A percentile compares a stretch with the other conserved stretches of the same genome.
Conservation (phyloP, 2,329 filamentous ascomycete species). For the Penicillium janthinellum region DNA sequence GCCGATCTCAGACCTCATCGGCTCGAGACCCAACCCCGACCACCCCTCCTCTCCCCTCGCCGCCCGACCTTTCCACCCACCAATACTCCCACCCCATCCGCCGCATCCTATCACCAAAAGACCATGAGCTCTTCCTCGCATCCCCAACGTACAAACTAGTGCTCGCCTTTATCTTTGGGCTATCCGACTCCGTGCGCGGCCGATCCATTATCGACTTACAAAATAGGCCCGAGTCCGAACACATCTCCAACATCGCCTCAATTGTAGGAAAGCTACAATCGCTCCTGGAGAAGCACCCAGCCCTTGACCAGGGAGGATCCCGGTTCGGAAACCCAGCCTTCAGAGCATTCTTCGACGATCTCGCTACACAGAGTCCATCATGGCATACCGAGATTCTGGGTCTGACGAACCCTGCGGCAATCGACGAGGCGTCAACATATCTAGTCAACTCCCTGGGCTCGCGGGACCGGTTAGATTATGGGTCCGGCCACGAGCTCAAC, state of each 20-base stretch:
- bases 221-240: constrained; percentile 52
- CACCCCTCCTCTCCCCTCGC: constrained; percentile 72
- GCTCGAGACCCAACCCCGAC: constrained; percentile 64
- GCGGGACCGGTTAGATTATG: constrained; percentile 86
- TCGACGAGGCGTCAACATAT: constrained; percentile 76
- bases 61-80: constrained; percentile 62
- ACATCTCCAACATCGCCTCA: constrained; percentile 64
- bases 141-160: constrained; percentile 77
- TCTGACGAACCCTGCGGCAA: constrained; percentile 50
- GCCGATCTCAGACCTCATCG: constrained; percentile 33
- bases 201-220: constrained; percentile 32
- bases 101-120: constrained; percentile 76
- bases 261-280: constrained; percentile 71
- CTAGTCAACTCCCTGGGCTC: constrained; percentile 84
- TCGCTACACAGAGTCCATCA: constrained; percentile 40
- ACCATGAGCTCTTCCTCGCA: constrained; percentile 78
- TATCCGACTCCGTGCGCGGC: constrained; percentile 77
- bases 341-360: constrained; percentile 69
- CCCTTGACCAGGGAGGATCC: constrained; percentile 82
- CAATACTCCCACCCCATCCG: constrained; percentile 69
- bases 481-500: constrained; percentile 95
- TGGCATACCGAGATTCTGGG: constrained; percentile 48
- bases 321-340: constrained; percentile 95
- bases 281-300: constrained; percentile 70
- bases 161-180: constrained; percentile 79